These are phyloP conservation scores for Cryptosporidium canis DNA, from an alignment of 169 alveolate genomes.

Conservation along the genomic window DNA sequence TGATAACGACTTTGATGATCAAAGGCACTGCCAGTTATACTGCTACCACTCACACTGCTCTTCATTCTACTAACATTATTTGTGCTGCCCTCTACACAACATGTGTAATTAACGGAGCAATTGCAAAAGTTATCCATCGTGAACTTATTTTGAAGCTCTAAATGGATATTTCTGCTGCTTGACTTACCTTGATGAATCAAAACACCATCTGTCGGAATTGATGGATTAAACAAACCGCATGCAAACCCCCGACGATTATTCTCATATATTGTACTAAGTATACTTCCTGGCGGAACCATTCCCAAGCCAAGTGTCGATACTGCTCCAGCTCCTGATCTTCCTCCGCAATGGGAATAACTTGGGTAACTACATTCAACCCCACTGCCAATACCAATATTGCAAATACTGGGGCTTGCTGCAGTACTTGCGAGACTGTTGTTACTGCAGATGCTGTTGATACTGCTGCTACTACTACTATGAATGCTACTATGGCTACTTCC, in stretches of 20 bases:
- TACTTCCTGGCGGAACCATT: neutral
- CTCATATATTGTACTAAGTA: constrained; percentile 21
- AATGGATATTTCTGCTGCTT: neutral
- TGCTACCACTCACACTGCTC: neutral
- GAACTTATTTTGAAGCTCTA: neutral
- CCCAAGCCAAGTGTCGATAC: neutral
- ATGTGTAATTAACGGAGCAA: neutral
- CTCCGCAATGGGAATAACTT: neutral
- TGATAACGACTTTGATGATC: neutral
- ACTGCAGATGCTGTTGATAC: neutral
- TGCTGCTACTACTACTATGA: neutral
- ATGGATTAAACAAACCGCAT: constrained; percentile 67
- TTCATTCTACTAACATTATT: no score
- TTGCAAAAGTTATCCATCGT: neutral
- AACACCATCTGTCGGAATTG: constrained; percentile 70
- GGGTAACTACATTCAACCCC: neutral
- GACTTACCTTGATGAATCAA: constrained; percentile 16
- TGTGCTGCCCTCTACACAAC: neutral
- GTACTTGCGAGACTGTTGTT: neutral
- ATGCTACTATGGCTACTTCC: neutral
- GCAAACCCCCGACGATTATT: constrained; percentile 58
- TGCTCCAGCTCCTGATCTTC: neutral
- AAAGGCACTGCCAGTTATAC: neutral
- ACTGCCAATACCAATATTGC: neutral
- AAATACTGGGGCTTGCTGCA: neutral